Percentiles rank a stretch among this genome's conserved stretches.
phyloP scores from a whole-genome alignment of 345 rosid genomes.

The Syzygium oleosum region DNA sequence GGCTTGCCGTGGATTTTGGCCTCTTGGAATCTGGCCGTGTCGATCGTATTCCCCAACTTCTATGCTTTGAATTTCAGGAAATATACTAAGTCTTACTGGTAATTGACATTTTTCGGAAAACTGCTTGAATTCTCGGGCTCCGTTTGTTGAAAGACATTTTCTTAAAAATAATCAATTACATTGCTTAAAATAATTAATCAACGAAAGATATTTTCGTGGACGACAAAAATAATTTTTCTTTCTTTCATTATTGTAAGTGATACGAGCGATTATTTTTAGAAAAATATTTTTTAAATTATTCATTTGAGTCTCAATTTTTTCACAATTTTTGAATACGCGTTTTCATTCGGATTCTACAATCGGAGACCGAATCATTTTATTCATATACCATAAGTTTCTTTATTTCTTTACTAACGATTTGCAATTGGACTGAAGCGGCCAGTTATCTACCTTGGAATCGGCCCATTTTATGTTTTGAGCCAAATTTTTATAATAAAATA shows the following conservation, averaged over 20 bases:
- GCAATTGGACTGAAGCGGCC: background rate
- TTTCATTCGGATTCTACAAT: background rate
- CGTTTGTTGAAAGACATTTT: too few species aligned
- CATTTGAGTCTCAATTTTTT: background rate
- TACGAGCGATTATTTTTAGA: background rate
- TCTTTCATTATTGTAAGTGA: background rate
- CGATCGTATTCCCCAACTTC: too few species aligned
- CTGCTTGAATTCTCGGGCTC: background rate
- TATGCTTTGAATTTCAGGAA: too few species aligned
- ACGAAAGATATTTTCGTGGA: background rate
- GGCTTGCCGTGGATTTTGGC: background rate
- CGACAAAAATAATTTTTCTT: rapidly evolving
- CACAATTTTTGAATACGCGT: rapidly evolving
- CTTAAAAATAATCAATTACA: background rate
- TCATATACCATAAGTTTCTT: background rate
- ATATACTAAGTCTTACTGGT: background rate
- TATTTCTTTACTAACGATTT: background rate
- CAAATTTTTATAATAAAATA: background rate
- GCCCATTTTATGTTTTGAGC: background rate
- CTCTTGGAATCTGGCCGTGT: background rate
- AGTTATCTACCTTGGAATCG: background rate
- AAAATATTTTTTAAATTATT: background rate
- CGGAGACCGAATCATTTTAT: background rate
- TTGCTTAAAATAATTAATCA: background rate
- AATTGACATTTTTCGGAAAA: background rate